Percentiles rank a stretch among this genome's conserved stretches.
These are phyloP conservation scores for Porpolomopsis calyptriformis DNA, from an alignment of 768 basidiomycete species.

Conservation along the genomic window DNA sequence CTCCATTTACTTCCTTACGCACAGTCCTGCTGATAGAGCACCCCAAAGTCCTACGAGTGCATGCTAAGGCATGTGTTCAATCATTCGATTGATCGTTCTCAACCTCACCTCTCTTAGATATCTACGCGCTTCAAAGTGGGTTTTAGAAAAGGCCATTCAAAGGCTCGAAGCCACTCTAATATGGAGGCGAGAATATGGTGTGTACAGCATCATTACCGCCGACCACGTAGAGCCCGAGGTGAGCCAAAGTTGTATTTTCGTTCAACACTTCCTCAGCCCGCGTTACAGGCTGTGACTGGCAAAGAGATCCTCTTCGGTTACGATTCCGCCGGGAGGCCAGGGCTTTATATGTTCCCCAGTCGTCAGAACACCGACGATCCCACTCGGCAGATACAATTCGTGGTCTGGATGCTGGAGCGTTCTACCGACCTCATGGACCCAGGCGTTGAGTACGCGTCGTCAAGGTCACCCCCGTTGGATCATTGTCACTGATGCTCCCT, in stretches of 20 bases:
- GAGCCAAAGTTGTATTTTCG: slow-evolving; percentile 11
- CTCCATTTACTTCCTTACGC: not conserved
- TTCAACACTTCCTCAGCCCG: not conserved
- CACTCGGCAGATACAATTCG: slow-evolving; percentile 58
- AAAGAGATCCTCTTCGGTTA: slow-evolving; percentile 74
- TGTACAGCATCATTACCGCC: slow-evolving; percentile 52
- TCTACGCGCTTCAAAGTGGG: slow-evolving; percentile 72
- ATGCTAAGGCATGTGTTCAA: slow-evolving; percentile 40
- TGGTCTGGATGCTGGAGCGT: slow-evolving; percentile 71
- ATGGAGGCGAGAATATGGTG: slow-evolving; percentile 73
- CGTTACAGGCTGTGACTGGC: slow-evolving; percentile 58
- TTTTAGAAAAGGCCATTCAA: slow-evolving; percentile 41
- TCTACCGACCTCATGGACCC: slow-evolving; percentile 67
- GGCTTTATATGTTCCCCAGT: slow-evolving; percentile 54
- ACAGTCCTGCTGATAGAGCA: not conserved
- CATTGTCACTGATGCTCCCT: not conserved
- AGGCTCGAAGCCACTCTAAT: slow-evolving; percentile 62
- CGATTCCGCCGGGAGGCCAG: slow-evolving; percentile 55
- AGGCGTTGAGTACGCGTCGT: slow-evolving; percentile 59
- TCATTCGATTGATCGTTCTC: not conserved
- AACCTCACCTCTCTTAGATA: slow-evolving; percentile 33
- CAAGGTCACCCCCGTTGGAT: not conserved
- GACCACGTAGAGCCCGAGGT: slow-evolving; percentile 69
- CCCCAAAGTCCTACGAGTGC: slow-evolving; percentile 48
- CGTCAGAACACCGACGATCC: slow-evolving; percentile 72